phyloP scores from a whole-genome alignment of 176 grass and related monocot species.

The Saccharum officinarum region DNA sequence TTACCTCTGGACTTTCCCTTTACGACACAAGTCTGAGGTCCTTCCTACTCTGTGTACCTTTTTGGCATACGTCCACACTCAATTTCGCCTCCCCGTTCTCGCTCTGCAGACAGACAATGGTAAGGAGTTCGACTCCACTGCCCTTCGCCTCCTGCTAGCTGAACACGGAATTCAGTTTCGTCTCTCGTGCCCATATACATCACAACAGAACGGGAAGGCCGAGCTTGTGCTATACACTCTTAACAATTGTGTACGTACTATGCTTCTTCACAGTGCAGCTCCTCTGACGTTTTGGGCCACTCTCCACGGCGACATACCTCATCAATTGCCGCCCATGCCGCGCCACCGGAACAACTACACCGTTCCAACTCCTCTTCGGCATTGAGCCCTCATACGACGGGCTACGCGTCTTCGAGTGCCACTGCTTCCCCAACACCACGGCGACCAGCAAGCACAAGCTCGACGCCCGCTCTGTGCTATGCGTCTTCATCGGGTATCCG shows the following conservation, averaged over 20 bases:
- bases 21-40: no score
- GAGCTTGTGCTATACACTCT: not conserved
- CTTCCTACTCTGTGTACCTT: fast-evolving
- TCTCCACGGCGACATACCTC: not conserved
- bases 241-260: not conserved
- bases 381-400: no score
- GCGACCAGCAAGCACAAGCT: no score
- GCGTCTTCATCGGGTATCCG: no score
- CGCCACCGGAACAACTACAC: not conserved
- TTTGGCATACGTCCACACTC: fast-evolving
- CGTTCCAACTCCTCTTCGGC: not conserved
- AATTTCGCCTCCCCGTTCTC: fast-evolving
- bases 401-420: no score
- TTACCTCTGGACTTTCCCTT: no score
- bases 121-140: no score
- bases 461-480: no score
- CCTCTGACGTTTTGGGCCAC: not conserved
- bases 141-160: fast-evolving
- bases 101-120: no score
- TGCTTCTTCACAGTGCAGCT: not conserved
- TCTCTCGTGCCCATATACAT: not conserved
- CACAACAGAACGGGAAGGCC: not conserved
- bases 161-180: not conserved
- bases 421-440: no score
- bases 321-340: not conserved